Conservation (phyloP, 495 filamentous ascomycete species). For the Trichodelitschia bisporula region DNA sequence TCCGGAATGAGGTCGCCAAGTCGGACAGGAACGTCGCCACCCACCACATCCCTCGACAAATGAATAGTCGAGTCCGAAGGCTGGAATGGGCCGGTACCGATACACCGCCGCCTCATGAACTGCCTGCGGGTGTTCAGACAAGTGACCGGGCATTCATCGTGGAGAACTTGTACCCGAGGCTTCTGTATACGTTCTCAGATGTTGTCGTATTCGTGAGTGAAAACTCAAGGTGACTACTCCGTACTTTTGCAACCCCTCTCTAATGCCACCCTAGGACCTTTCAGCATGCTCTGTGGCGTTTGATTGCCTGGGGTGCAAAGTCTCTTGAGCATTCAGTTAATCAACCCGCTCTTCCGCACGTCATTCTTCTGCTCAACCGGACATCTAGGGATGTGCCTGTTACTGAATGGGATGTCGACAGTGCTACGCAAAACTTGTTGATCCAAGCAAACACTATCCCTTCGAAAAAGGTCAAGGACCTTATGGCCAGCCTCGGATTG, state of each 20-base stretch:
- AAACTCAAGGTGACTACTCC: constrained; percentile 5
- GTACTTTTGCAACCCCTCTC: background rate
- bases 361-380: constrained; percentile 27
- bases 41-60: too few relatives aligned
- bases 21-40: too few relatives aligned
- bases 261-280: background rate
- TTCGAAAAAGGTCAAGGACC: too few relatives aligned
- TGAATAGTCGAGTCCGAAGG: too few relatives aligned
- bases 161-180: constrained; percentile 24
- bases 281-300: too few relatives aligned
- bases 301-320: constrained; percentile 17
- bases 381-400: constrained; percentile 21
- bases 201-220: constrained; percentile 14
- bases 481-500: too few relatives aligned
- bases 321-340: constrained; percentile 27
- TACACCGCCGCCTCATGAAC: too few relatives aligned
- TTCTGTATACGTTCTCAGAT: constrained; percentile 21
- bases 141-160: constrained; percentile 20
- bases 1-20: too few relatives aligned
- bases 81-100: too few relatives aligned
- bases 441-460: too few relatives aligned
- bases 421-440: constrained; percentile 21
- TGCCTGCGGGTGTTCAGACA: too few relatives aligned
- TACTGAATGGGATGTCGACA: constrained; percentile 22
- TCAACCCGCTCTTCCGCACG: constrained; percentile 28